phyloP scores from a whole-genome alignment of 139 green algal species.

The Micractinium sp. region DNA sequence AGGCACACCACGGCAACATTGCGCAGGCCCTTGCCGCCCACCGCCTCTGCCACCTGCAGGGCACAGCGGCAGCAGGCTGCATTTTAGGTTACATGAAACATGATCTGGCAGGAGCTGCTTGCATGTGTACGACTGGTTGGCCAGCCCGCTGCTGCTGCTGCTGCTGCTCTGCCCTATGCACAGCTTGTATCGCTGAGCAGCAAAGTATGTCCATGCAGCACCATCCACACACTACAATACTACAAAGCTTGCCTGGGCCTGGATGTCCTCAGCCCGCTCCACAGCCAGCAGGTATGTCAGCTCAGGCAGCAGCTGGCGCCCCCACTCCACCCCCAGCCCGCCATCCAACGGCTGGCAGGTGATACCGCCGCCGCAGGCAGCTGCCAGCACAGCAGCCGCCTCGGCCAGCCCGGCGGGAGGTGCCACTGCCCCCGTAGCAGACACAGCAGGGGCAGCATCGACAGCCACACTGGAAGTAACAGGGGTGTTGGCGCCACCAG shows the following conservation, averaged over 20 bases:
- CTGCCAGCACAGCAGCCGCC: conserved; percentile 11
- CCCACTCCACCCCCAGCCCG: conserved; percentile 25
- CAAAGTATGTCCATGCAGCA: not conserved
- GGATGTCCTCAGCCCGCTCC: not conserved
- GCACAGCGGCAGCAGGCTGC: not conserved
- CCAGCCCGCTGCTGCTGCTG: no score
- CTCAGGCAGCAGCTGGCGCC: conserved; percentile 16
- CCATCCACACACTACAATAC: no score
- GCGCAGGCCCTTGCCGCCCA: conserved; percentile 6
- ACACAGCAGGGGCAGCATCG: conserved; percentile 69
- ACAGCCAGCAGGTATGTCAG: conserved; percentile 35
- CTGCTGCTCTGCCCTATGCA: not conserved
- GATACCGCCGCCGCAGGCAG: not conserved
- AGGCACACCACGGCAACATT: conserved; percentile 28
- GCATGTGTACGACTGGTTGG: no score
- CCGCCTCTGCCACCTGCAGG: not conserved
- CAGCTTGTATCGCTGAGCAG: not conserved
- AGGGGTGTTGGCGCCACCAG: not conserved
- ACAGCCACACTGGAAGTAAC: not conserved
- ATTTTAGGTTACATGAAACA: not conserved
- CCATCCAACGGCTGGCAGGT: conserved; percentile 18
- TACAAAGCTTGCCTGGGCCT: not conserved
- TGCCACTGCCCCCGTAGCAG: conserved; percentile 41
- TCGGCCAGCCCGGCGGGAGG: not conserved
- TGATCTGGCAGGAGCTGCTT: not conserved